Base-by-base conservation (phyloP, 176 grass and related monocot genomes). In the Phoenix roebelenii region DNA sequence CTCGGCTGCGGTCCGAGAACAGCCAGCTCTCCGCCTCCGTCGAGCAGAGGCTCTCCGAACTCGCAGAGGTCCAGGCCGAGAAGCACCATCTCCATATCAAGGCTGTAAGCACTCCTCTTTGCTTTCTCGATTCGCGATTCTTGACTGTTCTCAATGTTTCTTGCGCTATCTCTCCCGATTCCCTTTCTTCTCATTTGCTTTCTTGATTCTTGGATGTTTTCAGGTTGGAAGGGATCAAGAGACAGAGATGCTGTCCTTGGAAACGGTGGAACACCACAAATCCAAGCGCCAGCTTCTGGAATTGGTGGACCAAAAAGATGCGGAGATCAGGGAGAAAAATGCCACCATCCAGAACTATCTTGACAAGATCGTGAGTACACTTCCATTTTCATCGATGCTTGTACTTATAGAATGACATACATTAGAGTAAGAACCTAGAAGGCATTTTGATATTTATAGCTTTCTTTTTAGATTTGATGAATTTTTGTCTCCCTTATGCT, bases 31-130 rank as follows among this genome's bases (percentile, higher is more conserved):
- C 76, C 4, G 63, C 84, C 5, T 71, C 72, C 19, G 74, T 86
- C 16, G 84, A 98, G 59, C 78, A 70, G n/a, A 79, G 72, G 14
- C 72, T 76, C 7, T 80, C 93, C 16, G 75, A 76, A 25, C 69
- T 92, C 18, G 81, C 93, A 25, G 81, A 77, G 29, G 80, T 76
- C 51, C 87, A 83, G 70, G 60, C 81, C 25, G 84, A 92, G 73
- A 88, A 88, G 81, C 81, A 98, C 14, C 87, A 92, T 32, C 93
- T 98, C 62, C 93, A 84, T 76, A 72, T 98, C 70, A 81, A 88
- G 72, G 73, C 74, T 0, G 93, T 98, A 85, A 64, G 83, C 12
- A 55, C 57, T 18, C 61, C 66, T 57, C 23, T n/a, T n/a, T n/a
- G 6, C 72, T 75, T 66, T 68, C 6, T 15, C 3, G 54, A 61